A percentile compares a stretch with the other conserved stretches of the same genome.
Evolutionary conservation across 176 grass and related monocot species (phyloP).

Genomic region (Aechmea fasciata): DNA sequence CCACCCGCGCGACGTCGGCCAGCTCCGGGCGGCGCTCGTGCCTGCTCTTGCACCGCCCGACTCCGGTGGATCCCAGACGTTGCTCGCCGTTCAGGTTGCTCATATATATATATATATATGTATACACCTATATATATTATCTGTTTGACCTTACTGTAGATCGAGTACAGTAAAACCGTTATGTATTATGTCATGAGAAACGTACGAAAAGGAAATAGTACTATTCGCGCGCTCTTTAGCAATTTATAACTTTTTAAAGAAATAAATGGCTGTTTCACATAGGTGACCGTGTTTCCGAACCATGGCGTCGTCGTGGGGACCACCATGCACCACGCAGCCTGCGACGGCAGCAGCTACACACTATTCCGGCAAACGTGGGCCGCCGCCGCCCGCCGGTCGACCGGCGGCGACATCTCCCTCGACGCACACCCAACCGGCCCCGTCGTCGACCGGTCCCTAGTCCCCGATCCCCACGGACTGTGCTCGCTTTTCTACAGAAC

Average conservation of each 20-base stretch:
- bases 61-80: background rate
- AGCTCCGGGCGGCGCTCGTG: constrained; percentile 15
- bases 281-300: constrained; percentile 28
- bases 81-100: constrained; percentile 21
- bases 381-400: background rate
- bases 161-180: too few relatives aligned
- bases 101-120: too few relatives aligned
- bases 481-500: constrained; percentile 5
- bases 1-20: constrained; percentile 12
- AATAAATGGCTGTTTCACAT: too few relatives aligned
- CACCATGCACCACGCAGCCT: constrained; percentile 26
- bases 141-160: too few relatives aligned
- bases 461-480: constrained; percentile 17
- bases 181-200: too few relatives aligned
- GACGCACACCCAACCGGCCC: background rate
- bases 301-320: constrained; percentile 30
- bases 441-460: constrained; percentile 15
- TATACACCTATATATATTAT: too few relatives aligned
- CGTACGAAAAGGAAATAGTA: too few relatives aligned
- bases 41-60: constrained; percentile 11
- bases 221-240: too few relatives aligned
- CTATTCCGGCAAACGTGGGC: constrained; percentile 43
- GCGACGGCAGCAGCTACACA: constrained; percentile 26
- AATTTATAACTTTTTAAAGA: too few relatives aligned
- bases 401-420: background rate